Evolutionary conservation across 177 flowering plant genomes (phyloP).

Genomic region (Vitis hybrid): DNA sequence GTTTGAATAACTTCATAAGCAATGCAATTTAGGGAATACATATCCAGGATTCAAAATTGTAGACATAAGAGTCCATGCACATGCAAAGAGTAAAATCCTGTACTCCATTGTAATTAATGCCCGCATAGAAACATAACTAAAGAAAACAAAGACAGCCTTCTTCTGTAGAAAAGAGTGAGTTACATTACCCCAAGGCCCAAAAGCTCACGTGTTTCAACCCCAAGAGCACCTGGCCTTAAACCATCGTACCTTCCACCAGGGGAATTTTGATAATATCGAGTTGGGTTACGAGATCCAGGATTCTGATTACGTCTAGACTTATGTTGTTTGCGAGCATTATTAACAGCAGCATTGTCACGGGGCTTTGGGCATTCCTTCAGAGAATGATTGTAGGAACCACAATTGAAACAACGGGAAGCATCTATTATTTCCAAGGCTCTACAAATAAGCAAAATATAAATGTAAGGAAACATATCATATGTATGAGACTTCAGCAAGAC

Average conservation of each 20-base stretch:
- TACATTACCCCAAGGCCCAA: conserved; percentile 85
- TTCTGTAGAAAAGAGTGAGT: conserved; percentile 4
- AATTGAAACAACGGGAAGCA: conserved; percentile 89
- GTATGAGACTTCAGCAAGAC: neutral
- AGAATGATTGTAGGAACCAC: conserved; percentile 88
- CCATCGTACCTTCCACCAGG: conserved; percentile 90
- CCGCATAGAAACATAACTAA: neutral
- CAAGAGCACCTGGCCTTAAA: conserved; percentile 77
- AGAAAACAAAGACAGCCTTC: neutral
- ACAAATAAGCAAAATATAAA: conserved; percentile 2
- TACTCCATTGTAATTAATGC: neutral
- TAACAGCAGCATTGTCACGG: conserved; percentile 82
- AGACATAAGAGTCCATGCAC: too few relatives aligned
- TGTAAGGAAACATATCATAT: conserved; percentile 2
- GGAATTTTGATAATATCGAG: conserved; percentile 82
- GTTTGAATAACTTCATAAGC: too few relatives aligned
- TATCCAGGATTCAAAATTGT: too few relatives aligned
- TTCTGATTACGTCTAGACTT: conserved; percentile 53
- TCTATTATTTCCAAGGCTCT: conserved; percentile 60
- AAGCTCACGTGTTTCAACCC: conserved; percentile 68
- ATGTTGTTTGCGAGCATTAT: conserved; percentile 75
- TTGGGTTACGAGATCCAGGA: conserved; percentile 47
- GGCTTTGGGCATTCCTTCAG: conserved; percentile 90
- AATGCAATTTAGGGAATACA: too few relatives aligned
- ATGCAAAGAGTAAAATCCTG: neutral